Percentiles rank a stretch among this genome's conserved stretches.
Conservation (phyloP, 305 asterid genomes). For the Fraxinus floribunda region DNA sequence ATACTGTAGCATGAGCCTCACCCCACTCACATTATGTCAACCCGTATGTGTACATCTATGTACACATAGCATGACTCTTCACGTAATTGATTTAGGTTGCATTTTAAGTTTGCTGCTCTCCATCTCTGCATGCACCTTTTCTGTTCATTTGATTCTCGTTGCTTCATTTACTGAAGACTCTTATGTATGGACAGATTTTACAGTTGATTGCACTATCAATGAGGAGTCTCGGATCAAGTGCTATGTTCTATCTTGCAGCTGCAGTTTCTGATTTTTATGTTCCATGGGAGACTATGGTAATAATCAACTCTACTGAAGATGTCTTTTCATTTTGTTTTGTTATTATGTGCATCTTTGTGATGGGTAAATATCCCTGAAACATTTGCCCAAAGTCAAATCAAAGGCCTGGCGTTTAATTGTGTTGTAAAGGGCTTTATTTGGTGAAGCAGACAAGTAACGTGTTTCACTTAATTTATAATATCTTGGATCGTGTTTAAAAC, state of each 20-base stretch:
- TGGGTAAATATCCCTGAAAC: not conserved
- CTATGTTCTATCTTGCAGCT: conserved; percentile 88
- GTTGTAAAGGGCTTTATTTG: not conserved
- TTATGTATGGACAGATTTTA: conserved; percentile 51
- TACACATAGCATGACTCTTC: no score
- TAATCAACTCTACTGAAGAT: conserved; percentile 13
- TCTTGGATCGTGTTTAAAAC: not conserved
- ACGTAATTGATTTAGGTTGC: not conserved
- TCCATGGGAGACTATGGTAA: conserved; percentile 97
- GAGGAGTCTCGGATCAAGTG: conserved; percentile 62
- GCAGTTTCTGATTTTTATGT: conserved; percentile 96
- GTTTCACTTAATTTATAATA: not conserved
- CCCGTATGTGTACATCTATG: no score
- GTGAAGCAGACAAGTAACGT: conserved; percentile 1
- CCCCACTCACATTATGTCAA: no score
- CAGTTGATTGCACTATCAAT: conserved; percentile 61
- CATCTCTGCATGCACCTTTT: not conserved
- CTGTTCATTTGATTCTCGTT: not conserved
- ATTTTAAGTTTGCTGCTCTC: not conserved
- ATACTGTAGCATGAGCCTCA: no score
- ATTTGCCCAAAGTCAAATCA: not conserved
- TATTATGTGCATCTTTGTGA: not conserved
- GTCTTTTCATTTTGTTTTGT: not conserved
- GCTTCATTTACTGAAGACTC: conserved; percentile 17
- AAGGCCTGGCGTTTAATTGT: not conserved